Evolutionary conservation across 2,329 filamentous ascomycete species (phyloP).

Genomic region (Ascochyta fabae): DNA sequence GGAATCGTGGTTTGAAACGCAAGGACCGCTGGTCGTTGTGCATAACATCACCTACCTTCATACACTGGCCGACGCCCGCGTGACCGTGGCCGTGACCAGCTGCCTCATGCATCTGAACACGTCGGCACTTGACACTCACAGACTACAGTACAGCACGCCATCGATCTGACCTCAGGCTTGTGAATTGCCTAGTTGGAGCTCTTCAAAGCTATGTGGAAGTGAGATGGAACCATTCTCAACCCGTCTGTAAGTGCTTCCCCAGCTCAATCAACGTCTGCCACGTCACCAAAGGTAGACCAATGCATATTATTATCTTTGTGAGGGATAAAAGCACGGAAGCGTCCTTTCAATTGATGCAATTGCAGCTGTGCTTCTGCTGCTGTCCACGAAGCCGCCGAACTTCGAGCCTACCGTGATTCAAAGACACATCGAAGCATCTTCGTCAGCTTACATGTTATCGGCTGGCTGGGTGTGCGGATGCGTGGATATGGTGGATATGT

Average conservation of each 20-base stretch:
- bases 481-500: no score
- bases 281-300: background rate
- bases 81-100: conserved; percentile 3
- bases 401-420: background rate
- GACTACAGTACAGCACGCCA: background rate
- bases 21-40: conserved; percentile 4
- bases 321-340: background rate
- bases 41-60: conserved; percentile 12
- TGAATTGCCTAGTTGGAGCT: background rate
- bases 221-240: background rate
- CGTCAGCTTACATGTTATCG: background rate
- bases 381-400: background rate
- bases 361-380: background rate
- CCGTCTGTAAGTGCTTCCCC: background rate
- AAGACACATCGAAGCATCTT: background rate
- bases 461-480: no score
- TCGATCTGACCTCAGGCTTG: background rate
- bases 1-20: conserved; percentile 9
- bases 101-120: background rate
- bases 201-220: background rate
- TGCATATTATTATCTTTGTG: background rate
- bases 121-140: background rate
- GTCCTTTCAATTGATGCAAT: background rate
- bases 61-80: conserved; percentile 11
- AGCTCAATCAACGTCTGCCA: background rate